Evolutionary conservation across 176 grass and related monocot genomes (phyloP).

Genomic region (Ampelocalamus luodianensis): DNA sequence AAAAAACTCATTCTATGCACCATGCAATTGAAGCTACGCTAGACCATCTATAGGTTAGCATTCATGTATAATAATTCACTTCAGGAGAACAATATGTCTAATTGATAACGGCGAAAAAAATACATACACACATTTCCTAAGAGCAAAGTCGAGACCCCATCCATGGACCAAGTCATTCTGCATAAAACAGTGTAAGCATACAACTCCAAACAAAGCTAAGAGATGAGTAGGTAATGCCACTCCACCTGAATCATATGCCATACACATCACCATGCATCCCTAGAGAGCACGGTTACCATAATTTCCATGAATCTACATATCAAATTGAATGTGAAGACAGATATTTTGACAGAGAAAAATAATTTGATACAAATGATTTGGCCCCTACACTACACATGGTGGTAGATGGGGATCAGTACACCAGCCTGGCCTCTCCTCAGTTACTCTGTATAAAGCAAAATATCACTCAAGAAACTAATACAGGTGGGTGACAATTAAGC

Average conservation of each 20-base stretch:
- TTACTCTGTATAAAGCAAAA: slow-evolving; percentile 68
- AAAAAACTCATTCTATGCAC: too few species aligned
- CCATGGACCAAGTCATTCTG: slow-evolving; percentile 99
- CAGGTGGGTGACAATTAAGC: slow-evolving; percentile 19
- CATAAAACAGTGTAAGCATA: slow-evolving; percentile 44
- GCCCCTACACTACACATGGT: slow-evolving; percentile 90
- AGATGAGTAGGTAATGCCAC: background rate
- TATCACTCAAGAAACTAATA: slow-evolving; percentile 11
- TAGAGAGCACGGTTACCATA: slow-evolving; percentile 95
- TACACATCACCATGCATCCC: slow-evolving; percentile 95
- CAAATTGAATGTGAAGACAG: slow-evolving; percentile 17
- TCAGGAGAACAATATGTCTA: slow-evolving; percentile 3
- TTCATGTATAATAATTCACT: background rate
- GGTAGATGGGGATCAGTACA: slow-evolving; percentile 89
- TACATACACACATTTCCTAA: slow-evolving; percentile 97
- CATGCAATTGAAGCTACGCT: too few species aligned
- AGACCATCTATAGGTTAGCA: too few species aligned
- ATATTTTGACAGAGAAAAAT: slow-evolving; percentile 31
- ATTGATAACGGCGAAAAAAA: background rate
- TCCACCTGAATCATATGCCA: slow-evolving; percentile 99
- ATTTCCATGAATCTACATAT: slow-evolving; percentile 91
- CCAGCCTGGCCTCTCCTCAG: slow-evolving; percentile 91
- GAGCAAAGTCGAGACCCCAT: slow-evolving; percentile 98
- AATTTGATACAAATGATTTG: slow-evolving; percentile 8
- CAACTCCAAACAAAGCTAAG: slow-evolving; percentile 35